Evolutionary conservation across 164 flowering plant genomes (phyloP), one percentile per base, ranked within the genome.

Genomic region (Nelumbo lutea): DNA sequence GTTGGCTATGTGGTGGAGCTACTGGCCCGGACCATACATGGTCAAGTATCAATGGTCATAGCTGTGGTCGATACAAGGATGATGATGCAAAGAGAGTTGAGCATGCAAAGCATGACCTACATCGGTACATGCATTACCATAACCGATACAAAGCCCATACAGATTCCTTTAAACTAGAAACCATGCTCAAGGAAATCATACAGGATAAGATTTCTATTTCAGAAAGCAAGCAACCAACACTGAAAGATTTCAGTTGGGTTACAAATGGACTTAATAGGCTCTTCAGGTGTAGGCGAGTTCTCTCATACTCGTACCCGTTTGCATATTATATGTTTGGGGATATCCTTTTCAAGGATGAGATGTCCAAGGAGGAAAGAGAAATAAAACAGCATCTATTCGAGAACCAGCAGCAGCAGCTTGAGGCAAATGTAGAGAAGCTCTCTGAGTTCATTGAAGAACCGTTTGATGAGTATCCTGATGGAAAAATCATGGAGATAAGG

Each of bases 1-100:
- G 89, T 70, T 85, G 87, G 87, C 72, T 85, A 68, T 85, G 89
- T 79, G 89, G 85, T 72, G 89, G 82, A 47, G 84, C 89, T 61
- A 85, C 87, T 57, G 85, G 89, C 6, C 69, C 77, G n/a, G 73
- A 76, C 4, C 88, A 83, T 73, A 81, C 86, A 10, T 83, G 86
- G 85, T 48, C 82, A 68, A 65, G 61, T 55, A 83, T 85, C 64
- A 57, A 59, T 56, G 81, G 81, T 67, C 89, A 85, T 59, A 82
- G 82, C 65, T 85, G 87, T 70, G 87, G 89, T 1, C 84, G 87
- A 58, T 83, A 77, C 59, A 80, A 78, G 67, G 85, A 80, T 75
- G 84, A 79, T 13, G 10, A 38, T 39, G 67, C 62, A 41, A 66
- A 66, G 58, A 72, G 72, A 46, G 75, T 81, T 61, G 84, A 79